Percentiles rank a stretch among this genome's conserved stretches.
phyloP scores from a whole-genome alignment of 2,329 filamentous ascomycete species.

The Sporothrix sp. region DNA sequence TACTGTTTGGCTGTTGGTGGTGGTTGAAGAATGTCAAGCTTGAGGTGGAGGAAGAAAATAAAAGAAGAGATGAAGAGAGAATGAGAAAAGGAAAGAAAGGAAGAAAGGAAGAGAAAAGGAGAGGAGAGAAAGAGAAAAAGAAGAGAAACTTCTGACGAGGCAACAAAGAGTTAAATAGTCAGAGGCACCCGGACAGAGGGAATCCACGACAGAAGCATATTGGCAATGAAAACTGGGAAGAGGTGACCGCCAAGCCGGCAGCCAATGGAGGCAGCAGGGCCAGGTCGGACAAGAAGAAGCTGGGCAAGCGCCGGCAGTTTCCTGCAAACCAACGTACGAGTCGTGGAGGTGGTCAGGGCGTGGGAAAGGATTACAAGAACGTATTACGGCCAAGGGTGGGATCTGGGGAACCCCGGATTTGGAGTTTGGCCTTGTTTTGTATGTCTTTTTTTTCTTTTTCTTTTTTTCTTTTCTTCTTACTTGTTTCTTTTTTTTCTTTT shows the following conservation, averaged over 20 bases:
- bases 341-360: not conserved
- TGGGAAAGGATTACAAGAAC: not conserved
- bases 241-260: not conserved
- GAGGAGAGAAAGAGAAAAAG: not conserved
- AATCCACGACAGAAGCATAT: slow-evolving; percentile 3
- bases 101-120: not conserved
- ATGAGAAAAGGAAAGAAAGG: not conserved
- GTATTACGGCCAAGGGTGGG: not conserved
- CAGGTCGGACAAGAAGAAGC: too few species aligned
- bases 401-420: too few species aligned
- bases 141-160: not conserved
- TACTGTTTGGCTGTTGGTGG: not conserved
- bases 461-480: too few species aligned
- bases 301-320: too few species aligned
- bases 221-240: slow-evolving; percentile 2
- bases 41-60: not conserved
- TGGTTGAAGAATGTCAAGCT: not conserved
- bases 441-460: too few species aligned
- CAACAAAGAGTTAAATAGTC: not conserved
- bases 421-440: too few species aligned
- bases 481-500: too few species aligned
- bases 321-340: not conserved
- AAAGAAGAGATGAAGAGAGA: not conserved
- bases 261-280: not conserved
- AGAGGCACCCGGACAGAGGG: not conserved